Percentiles rank a stretch among this genome's conserved stretches.
Conservation (phyloP, 495 filamentous ascomycete species). For the Penicillium chermesinum region DNA sequence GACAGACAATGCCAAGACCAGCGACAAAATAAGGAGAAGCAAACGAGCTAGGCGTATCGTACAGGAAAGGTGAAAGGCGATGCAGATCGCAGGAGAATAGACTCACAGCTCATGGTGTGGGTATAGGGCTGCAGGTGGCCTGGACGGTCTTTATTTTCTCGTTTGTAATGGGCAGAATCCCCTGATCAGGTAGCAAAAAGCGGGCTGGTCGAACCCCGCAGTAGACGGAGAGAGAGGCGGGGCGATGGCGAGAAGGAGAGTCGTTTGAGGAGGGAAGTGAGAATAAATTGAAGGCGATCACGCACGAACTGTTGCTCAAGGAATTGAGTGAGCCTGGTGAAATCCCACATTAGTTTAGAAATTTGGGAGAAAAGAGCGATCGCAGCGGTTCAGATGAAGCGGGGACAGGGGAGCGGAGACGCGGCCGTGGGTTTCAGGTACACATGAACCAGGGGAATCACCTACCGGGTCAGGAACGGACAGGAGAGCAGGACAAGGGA, state of each 20-base stretch:
- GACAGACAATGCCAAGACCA: neutral
- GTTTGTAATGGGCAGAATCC: conserved; percentile 10
- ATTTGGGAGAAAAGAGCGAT: neutral
- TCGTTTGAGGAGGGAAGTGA: neutral
- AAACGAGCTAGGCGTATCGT: neutral
- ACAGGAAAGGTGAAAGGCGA: neutral
- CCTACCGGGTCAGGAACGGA: neutral
- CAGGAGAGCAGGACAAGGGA: neutral
- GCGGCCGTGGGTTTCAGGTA: neutral
- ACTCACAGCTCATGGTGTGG: conserved; percentile 32
- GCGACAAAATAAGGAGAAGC: neutral
- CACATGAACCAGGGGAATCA: neutral
- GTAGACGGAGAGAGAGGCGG: conserved; percentile 5
- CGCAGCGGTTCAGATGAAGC: neutral
- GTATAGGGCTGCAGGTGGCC: conserved; percentile 16
- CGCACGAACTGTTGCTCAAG: neutral
- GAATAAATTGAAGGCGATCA: neutral
- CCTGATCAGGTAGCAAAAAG: conserved; percentile 16
- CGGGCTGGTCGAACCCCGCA: conserved; percentile 18
- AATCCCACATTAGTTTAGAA: neutral
- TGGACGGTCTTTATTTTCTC: conserved; percentile 2
- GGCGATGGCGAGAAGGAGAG: neutral
- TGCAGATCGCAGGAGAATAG: conserved; percentile 7
- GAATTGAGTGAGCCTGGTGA: neutral
- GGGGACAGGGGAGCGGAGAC: neutral